Conservation (phyloP, 139 green algal species). For the Medakamo hakoo region DNA sequence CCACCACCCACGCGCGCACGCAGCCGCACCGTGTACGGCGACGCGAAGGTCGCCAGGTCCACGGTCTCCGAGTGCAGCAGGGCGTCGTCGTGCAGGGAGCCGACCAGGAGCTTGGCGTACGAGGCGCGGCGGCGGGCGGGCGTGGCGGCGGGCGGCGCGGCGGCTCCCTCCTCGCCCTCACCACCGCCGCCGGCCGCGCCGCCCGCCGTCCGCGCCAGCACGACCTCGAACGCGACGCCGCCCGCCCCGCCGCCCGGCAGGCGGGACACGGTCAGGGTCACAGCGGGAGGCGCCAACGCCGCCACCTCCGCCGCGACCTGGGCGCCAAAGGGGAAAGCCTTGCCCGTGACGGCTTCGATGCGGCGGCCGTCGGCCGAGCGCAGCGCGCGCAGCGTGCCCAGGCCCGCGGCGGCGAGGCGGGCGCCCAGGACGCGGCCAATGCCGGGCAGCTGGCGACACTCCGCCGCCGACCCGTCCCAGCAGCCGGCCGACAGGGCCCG, state of each 20-base stretch:
- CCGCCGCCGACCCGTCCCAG: background rate
- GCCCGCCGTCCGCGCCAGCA: background rate
- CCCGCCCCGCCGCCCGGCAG: conserved; percentile 19
- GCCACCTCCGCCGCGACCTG: background rate
- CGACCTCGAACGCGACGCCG: conserved; percentile 13
- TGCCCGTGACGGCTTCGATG: conserved; percentile 38
- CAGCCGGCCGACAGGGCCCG: background rate
- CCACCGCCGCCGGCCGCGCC: background rate
- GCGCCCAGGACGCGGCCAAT: conserved; percentile 28
- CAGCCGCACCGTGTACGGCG: conserved; percentile 14
- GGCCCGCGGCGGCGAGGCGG: conserved; percentile 27
- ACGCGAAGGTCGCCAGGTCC: conserved; percentile 37
- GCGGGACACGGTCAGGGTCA: background rate
- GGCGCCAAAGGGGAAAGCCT: conserved; percentile 45
- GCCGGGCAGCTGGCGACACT: conserved; percentile 23
- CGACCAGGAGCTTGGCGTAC: conserved; percentile 34
- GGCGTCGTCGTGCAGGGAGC: conserved; percentile 36
- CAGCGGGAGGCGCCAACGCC: background rate
- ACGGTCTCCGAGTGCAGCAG: conserved; percentile 38
- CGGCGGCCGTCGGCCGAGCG: conserved; percentile 23
- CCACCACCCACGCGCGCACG: background rate
- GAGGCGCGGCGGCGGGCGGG: background rate
- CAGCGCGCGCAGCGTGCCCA: conserved; percentile 28
- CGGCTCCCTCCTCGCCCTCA: background rate
- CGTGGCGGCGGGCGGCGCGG: background rate